phyloP scores from a whole-genome alignment of 2,329 filamentous ascomycete genomes.

The Ciborinia camelliae region DNA sequence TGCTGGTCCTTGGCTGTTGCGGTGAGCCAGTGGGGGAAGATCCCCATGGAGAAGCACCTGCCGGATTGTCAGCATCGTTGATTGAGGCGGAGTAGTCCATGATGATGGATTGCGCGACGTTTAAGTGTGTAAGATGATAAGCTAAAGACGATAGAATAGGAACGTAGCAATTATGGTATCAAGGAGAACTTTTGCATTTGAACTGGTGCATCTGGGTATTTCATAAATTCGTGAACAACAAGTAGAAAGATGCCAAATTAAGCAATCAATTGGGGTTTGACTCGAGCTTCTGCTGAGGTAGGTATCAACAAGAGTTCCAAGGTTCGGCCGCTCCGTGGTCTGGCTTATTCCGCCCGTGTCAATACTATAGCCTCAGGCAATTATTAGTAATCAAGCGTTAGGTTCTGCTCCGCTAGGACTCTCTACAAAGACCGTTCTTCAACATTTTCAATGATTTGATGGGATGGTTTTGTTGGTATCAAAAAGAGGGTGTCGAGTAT shows the following conservation, averaged over 20 bases:
- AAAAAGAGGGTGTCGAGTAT: conserved; percentile 30
- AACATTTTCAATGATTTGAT: conserved; percentile 17
- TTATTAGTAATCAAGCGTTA: conserved; percentile 3
- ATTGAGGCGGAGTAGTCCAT: conserved; percentile 66
- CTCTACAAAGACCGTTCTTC: not conserved
- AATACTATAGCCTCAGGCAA: not conserved
- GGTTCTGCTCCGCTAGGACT: not conserved
- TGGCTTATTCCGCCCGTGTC: conserved; percentile 3
- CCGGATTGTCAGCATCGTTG: conserved; percentile 55
- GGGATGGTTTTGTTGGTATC: conserved; percentile 33
- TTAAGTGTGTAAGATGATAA: conserved; percentile 21
- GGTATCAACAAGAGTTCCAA: conserved; percentile 9
- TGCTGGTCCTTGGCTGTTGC: conserved; percentile 31
- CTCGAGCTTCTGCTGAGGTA: conserved; percentile 13
- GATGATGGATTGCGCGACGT: conserved; percentile 14
- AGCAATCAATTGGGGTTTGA: conserved; percentile 7
- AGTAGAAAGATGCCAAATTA: not conserved
- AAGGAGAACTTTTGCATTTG: not conserved
- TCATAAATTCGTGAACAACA: conserved; percentile 15
- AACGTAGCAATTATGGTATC: conserved; percentile 18
- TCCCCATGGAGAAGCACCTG: conserved; percentile 60
- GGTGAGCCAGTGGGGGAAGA: conserved; percentile 36
- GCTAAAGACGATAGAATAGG: conserved; percentile 3
- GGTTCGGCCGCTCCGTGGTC: conserved; percentile 1
- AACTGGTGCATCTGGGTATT: conserved; percentile 8